Evolutionary conservation across 2,329 filamentous ascomycete genomes (phyloP).

Genomic region (Ophiognomonia clavigignenti-juglandacearum): DNA sequence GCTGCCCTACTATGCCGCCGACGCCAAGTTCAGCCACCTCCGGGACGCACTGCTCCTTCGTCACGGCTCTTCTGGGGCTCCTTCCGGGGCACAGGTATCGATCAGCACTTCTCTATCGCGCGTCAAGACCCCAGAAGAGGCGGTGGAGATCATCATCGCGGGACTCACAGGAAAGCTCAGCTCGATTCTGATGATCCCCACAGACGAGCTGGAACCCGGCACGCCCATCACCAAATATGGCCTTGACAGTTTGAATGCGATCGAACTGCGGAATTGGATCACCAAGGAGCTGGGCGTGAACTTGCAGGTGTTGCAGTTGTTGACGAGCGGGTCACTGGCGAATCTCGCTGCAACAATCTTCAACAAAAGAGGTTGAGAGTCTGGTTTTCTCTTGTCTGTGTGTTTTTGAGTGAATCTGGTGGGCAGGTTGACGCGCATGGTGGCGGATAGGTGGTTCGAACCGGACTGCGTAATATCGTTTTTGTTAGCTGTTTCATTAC

Average conservation of each 20-base stretch:
- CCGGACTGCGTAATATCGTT: too few relatives aligned
- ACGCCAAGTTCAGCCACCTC: slow-evolving; percentile 50
- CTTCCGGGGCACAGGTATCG: slow-evolving; percentile 30
- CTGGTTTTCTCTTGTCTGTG: neutral
- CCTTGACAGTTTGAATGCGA: slow-evolving; percentile 26
- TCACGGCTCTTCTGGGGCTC: neutral
- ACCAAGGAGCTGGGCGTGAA: slow-evolving; percentile 45
- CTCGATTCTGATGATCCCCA: slow-evolving; percentile 41
- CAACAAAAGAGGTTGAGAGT: slow-evolving; percentile 18
- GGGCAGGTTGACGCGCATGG: neutral
- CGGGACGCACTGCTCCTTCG: slow-evolving; percentile 32
- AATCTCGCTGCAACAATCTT: neutral
- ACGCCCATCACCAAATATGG: slow-evolving; percentile 23
- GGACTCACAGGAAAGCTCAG: slow-evolving; percentile 45
- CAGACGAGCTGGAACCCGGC: slow-evolving; percentile 22
- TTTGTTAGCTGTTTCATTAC: too few relatives aligned
- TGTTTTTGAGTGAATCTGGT: neutral
- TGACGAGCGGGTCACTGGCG: slow-evolving; percentile 37
- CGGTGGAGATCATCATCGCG: slow-evolving; percentile 38
- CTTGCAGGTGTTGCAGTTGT: slow-evolving; percentile 50
- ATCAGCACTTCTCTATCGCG: slow-evolving; percentile 39
- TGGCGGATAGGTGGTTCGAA: neutral
- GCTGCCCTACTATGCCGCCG: slow-evolving; percentile 48
- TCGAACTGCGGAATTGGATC: slow-evolving; percentile 25
- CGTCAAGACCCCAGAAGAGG: slow-evolving; percentile 38